Evolutionary conservation across 768 basidiomycete genomes (phyloP), one percentile per base, ranked within the genome.

Genomic region (Podaxis carcinomalis): DNA sequence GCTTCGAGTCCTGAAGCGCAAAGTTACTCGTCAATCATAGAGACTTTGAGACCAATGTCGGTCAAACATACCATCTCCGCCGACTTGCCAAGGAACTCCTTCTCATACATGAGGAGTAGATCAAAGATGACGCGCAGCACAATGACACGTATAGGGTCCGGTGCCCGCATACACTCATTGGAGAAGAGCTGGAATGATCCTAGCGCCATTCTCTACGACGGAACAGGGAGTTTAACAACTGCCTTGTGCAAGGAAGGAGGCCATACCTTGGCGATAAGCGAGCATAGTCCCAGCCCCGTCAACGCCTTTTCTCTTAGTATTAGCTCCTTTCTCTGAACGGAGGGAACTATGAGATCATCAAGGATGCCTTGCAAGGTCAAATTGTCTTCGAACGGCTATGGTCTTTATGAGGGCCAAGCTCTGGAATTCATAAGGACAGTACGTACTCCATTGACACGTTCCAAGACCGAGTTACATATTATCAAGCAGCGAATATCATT

Each of bases 71-170:
- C 80, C 23, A 78, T 74, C 37, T 80, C 80, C 68, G 70, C 78
- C 39, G 66, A 77, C 16, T 79, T 75, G 25, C 80, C 80, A 63
- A 91, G 78, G 70, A 94, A 90, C 59, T 89, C 88, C 50, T 82
- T 79, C 62, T 95, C 93, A 66, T 98, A 92, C 57, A 96, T 86
- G 80, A 97, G 87, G 66, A 98, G 73, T 56, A 97, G 75, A 70
- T 98, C 96, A 68, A 98, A 93, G 14, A 97, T 78, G 55, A 95
- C 84, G 68, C 95, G 89, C 44, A 97, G 75, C 1, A 93, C 86
- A 62, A 88, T 86, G 32, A 89, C 74, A 72, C 88, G 89, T 62
- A 97, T 80, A 14, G 88, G 82, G 56, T 88, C 87, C 2, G 92
- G 88, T 1, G 90, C 86, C 27, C 81, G 79, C 66, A 91, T 85